Evolutionary conservation across 2,329 filamentous ascomycete species (phyloP).

Genomic region (Fusarium virguliforme): DNA sequence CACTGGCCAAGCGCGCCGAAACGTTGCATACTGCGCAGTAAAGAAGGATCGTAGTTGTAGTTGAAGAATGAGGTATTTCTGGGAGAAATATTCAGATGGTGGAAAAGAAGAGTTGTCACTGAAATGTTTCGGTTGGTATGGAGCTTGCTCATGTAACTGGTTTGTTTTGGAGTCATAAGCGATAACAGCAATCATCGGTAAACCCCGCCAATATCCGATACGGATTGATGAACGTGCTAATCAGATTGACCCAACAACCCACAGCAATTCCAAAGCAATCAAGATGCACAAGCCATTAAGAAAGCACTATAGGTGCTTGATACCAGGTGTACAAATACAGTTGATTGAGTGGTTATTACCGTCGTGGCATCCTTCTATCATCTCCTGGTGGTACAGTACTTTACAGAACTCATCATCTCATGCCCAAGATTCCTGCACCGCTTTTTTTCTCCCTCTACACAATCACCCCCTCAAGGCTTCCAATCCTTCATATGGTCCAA

Average conservation of each 20-base stretch:
- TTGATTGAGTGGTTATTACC: slow-evolving; percentile 52
- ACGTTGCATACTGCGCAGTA: slow-evolving; percentile 41
- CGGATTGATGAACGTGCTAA: slow-evolving; percentile 38
- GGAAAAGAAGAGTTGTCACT: background rate
- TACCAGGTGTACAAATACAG: slow-evolving; percentile 37
- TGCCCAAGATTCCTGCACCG: slow-evolving; percentile 37
- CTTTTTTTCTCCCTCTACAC: slow-evolving; percentile 24
- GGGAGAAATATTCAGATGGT: background rate
- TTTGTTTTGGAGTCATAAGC: slow-evolving; percentile 30
- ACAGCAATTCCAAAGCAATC: background rate
- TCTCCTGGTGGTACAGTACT: slow-evolving; percentile 50
- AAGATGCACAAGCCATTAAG: background rate
- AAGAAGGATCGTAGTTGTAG: background rate
- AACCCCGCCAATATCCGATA: slow-evolving; percentile 46
- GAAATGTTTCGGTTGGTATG: slow-evolving; percentile 12
- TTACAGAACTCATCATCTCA: slow-evolving; percentile 44
- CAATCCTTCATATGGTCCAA: slow-evolving; percentile 84
- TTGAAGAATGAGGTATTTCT: background rate
- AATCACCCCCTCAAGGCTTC: slow-evolving; percentile 36
- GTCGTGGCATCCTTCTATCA: slow-evolving; percentile 46
- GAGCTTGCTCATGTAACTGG: slow-evolving; percentile 6
- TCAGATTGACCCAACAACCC: slow-evolving; percentile 22
- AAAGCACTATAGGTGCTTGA: background rate
- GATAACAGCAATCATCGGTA: slow-evolving; percentile 46
- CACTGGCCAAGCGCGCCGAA: slow-evolving; percentile 49